Percentiles rank a stretch among this genome's conserved stretches.
phyloP scores from a whole-genome alignment of 2,329 filamentous ascomycete species.

The Sporothrix phasma region DNA sequence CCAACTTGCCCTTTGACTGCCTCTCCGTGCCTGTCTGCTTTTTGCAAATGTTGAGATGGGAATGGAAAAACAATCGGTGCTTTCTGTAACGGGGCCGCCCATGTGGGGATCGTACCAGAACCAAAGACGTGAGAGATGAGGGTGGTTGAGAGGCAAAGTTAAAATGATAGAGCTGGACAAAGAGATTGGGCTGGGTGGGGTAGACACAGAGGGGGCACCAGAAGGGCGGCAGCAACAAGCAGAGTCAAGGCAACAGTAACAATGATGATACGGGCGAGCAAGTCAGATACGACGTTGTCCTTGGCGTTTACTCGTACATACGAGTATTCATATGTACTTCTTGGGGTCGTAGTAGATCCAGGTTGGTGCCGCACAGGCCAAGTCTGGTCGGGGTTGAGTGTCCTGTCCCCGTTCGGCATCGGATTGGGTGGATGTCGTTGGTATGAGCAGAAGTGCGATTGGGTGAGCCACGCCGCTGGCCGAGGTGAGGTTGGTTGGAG shows the following conservation, averaged over 20 bases:
- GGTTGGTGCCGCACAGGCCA: constrained; percentile 12
- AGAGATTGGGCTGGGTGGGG: neutral
- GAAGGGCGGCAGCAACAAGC: neutral
- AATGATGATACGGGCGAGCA: neutral
- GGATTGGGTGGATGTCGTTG: constrained; percentile 14
- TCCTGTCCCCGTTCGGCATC: constrained; percentile 1
- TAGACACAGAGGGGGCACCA: neutral
- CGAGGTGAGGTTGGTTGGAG: constrained; percentile 3
- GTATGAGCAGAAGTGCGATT: constrained; percentile 9
- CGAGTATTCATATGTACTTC: neutral
- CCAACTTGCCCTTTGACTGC: neutral
- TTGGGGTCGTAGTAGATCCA: constrained; percentile 17
- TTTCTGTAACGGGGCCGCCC: constrained; percentile 9
- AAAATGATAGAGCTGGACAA: neutral
- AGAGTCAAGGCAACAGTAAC: neutral
- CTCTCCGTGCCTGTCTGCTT: neutral
- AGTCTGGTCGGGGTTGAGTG: constrained; percentile 15
- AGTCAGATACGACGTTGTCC: neutral
- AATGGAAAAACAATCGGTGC: constrained; percentile 5
- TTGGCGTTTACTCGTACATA: neutral
- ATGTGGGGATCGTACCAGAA: constrained; percentile 10
- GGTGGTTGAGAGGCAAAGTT: too few relatives aligned
- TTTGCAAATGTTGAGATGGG: constrained; percentile 3
- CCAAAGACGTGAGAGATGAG: neutral
- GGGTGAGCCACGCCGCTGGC: constrained; percentile 4